Evolutionary conservation across 768 basidiomycete species (phyloP).

Genomic region (Paxillus ammoniavirescens): DNA sequence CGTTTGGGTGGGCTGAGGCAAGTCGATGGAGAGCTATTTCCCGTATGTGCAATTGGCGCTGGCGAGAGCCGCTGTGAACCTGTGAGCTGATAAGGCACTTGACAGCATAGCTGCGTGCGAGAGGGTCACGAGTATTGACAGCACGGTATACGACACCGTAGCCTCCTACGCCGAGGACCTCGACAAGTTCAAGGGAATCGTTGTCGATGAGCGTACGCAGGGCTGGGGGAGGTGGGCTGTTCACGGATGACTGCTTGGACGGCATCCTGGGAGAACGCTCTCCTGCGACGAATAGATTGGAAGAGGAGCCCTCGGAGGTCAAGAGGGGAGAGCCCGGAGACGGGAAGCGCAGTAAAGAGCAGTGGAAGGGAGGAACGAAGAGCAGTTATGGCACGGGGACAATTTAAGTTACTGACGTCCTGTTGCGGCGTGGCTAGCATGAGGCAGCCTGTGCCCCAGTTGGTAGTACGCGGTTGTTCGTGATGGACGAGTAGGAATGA

Average conservation of each 20-base stretch:
- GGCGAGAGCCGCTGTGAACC: conserved; percentile 45
- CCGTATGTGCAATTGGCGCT: conserved; percentile 77
- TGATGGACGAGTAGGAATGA: conserved; percentile 31
- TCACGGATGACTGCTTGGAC: conserved; percentile 31
- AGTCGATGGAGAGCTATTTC: conserved; percentile 84
- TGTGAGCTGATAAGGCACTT: conserved; percentile 77
- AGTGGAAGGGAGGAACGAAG: conserved; percentile 28
- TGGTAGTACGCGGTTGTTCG: conserved; percentile 25
- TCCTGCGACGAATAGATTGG: conserved; percentile 15
- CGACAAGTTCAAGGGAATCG: conserved; percentile 76
- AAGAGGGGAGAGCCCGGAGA: conserved; percentile 19
- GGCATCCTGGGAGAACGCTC: conserved; percentile 25
- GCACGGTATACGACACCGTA: conserved; percentile 96
- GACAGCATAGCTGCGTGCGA: conserved; percentile 72
- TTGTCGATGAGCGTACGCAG: conserved; percentile 84
- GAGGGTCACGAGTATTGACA: conserved; percentile 52
- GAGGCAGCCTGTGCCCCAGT: conserved; percentile 32
- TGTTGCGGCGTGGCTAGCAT: conserved; percentile 36
- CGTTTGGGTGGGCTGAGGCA: conserved; percentile 70
- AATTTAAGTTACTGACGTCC: conserved; percentile 33
- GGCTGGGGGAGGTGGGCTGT: conserved; percentile 46
- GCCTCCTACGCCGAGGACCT: conserved; percentile 88
- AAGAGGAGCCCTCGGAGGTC: conserved; percentile 23
- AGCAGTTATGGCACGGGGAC: conserved; percentile 17
- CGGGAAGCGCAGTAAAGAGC: conserved; percentile 17